Conservation (phyloP, 805 yeast genomes). For the Monosporozyma servazzii region DNA sequence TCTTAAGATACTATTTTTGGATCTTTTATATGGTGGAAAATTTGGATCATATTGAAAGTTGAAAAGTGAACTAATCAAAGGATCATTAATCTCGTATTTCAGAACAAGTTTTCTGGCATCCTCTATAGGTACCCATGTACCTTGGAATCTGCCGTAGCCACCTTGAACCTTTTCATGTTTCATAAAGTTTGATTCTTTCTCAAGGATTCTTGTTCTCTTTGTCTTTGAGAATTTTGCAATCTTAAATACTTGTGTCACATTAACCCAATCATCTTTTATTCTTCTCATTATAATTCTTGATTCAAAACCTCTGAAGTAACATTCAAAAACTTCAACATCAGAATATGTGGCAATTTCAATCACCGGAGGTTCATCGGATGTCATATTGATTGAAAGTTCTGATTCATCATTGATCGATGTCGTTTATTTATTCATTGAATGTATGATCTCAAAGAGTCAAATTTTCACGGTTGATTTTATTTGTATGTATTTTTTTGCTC, state of each 20-base stretch:
- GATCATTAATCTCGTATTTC: constrained; percentile 41
- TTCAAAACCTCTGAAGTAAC: constrained; percentile 46
- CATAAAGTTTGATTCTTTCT: constrained; percentile 56
- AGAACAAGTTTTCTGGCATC: constrained; percentile 53
- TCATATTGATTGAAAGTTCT: not conserved
- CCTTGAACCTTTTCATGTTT: constrained; percentile 76
- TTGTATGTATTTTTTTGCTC: not conserved
- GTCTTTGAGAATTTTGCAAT: constrained; percentile 74
- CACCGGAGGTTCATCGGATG: not conserved
- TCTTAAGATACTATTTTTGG: constrained; percentile 29
- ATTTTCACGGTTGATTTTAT: not conserved
- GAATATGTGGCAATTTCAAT: constrained; percentile 40
- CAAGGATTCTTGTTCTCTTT: constrained; percentile 65
- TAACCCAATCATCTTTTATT: constrained; percentile 86
- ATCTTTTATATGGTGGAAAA: constrained; percentile 36
- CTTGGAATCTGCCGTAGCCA: constrained; percentile 78
- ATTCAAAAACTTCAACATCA: constrained; percentile 47
- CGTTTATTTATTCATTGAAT: not conserved
- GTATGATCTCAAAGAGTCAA: not conserved
- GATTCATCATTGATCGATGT: not conserved
- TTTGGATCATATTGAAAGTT: constrained; percentile 43
- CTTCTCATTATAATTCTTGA: constrained; percentile 59
- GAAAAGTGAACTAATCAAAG: constrained; percentile 42
- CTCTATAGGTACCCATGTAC: constrained; percentile 73
- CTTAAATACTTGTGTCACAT: constrained; percentile 74